Evolutionary conservation across 2,329 filamentous ascomycete species (phyloP), one percentile per base, ranked within the genome.

Genomic region (Xylaria sp.): DNA sequence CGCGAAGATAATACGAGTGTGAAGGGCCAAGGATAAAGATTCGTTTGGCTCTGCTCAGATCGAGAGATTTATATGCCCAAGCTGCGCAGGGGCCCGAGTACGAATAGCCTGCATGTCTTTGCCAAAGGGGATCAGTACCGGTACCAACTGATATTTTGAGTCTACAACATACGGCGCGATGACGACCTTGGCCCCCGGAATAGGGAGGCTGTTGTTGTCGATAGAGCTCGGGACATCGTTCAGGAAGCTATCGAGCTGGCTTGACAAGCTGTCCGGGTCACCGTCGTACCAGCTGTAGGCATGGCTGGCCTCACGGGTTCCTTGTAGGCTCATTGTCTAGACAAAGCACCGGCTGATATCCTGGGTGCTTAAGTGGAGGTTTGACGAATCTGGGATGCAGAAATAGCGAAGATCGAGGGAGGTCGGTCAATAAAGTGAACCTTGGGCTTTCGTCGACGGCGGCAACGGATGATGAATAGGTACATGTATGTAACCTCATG

Each of bases 21-120:
- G 93, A 97, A 2, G 94, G 94, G 0, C 94, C 94, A 16, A 99
- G 84, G 39, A 99, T 79, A 69, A 99, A 97, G 60, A 99, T 83
- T 2, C 92, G 88, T 73, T 95, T 96, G 20, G 87, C 88, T 57
- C 85, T 84, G 55, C 85, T 87, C 51, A 97, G 81, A 71, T 97
- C 92, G 45, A 96, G 86, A 6, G 84, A 83, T 73, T 91, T 94
- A 76, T 97, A 99, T 7, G 94, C 94, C 87, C 91, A 97, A 40
- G 92, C 94, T 40, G 94, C 94, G 63, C 91, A 93, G 38, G 87
- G 84, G 7, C 94, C 94, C 3, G 94, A 99, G 78, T 93, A 97
- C 1, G 84, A 78, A 75, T 96, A 99, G 57, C 94, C 94, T 55
- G 94, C 94, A 72, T 99, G 94, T 56, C 93, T 97, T 63, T 26